Conservation (phyloP, 129 eudicot species). For the Mikania micrantha region DNA sequence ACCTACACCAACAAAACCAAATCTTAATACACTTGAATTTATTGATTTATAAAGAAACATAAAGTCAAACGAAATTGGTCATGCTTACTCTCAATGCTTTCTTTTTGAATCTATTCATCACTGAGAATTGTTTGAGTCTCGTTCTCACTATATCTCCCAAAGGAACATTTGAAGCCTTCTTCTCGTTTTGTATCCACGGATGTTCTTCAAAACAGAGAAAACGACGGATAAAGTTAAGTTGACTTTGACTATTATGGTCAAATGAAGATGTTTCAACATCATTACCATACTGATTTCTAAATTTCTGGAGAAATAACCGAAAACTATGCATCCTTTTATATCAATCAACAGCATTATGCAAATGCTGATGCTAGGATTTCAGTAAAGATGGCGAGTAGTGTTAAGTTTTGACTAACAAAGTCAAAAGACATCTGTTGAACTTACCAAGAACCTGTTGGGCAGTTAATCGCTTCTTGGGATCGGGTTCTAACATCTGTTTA, state of each 20-base stretch:
- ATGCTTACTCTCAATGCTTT: conserved; percentile 82
- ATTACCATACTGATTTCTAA: neutral
- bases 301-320: neutral
- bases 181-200: conserved; percentile 89
- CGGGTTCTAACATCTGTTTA: conserved; percentile 83
- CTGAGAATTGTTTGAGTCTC: conserved; percentile 85
- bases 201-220: conserved; percentile 48
- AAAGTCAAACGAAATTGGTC: neutral
- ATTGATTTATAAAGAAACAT: neutral
- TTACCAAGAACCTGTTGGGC: conserved; percentile 95
- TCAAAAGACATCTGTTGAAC: conserved; percentile 17
- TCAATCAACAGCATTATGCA: neutral
- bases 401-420: neutral
- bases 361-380: neutral
- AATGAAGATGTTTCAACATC: neutral
- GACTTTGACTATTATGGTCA: conserved; percentile 5
- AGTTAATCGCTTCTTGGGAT: conserved; percentile 82
- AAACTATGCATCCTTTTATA: neutral
- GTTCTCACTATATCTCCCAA: conserved; percentile 95
- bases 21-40: neutral
- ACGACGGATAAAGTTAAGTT: neutral
- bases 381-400: neutral
- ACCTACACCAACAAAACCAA: conserved; percentile 41
- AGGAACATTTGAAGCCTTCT: conserved; percentile 94
- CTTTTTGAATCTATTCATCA: conserved; percentile 93